These are phyloP conservation scores for Poa annua DNA, from an alignment of 176 grass and related monocot genomes.

Conservation along the genomic window DNA sequence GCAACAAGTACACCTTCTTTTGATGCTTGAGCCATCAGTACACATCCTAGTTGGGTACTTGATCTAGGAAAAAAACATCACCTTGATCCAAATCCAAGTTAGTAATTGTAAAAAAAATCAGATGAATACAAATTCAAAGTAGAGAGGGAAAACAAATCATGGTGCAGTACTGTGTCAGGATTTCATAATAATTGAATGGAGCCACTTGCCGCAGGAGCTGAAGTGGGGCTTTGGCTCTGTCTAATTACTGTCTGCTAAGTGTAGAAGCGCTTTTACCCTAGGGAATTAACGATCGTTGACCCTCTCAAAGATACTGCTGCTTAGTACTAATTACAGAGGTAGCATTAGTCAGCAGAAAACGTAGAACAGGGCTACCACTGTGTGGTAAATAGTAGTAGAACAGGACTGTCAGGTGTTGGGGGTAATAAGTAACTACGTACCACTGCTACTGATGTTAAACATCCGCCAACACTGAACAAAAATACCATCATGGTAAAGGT, in stretches of 20 bases:
- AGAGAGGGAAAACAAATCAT: constrained; percentile 30
- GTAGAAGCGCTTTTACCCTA: not conserved
- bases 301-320: not conserved
- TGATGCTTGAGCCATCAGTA: not conserved
- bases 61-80: not conserved
- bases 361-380: not conserved
- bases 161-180: constrained; percentile 28
- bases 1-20: constrained; percentile 36
- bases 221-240: constrained; percentile 23
- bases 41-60: not conserved
- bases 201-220: constrained; percentile 36
- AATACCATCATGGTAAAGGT: constrained; percentile 51
- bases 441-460: constrained; percentile 4
- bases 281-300: not conserved
- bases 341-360: not conserved
- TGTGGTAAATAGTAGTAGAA: constrained; percentile 23
- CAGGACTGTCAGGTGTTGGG: constrained; percentile 13
- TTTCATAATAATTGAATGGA: constrained; percentile 41
- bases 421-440: not conserved
- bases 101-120: not conserved
- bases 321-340: not conserved
- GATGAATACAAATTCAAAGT: constrained; percentile 40
- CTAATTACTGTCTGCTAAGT: constrained; percentile 5
- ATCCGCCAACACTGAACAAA: constrained; percentile 37
- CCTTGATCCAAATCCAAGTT: constrained; percentile 13